Evolutionary conservation across 306 rosid species (phyloP), one percentile per base, ranked within the genome.

Genomic region (Ceratonia siliqua): DNA sequence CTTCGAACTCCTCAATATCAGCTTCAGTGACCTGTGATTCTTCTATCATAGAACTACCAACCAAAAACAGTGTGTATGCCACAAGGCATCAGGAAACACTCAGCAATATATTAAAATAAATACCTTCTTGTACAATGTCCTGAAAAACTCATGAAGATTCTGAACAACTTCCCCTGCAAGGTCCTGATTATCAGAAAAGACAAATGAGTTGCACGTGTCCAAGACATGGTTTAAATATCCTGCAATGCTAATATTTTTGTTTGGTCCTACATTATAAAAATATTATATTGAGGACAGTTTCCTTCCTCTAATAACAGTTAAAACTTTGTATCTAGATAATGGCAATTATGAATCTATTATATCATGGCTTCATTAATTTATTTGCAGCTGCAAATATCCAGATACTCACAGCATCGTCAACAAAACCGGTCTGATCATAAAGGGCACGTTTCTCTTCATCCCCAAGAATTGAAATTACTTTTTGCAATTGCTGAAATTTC

Each of bases 401-500:
- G 28, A 68, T 33, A 78, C 98, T 88, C 56, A 90, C 96, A 9
- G 87, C 96, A 66, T 87, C 92, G 43, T 90, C 91, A 48, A 84
- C 48, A 65, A 89, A 89, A 30, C 94, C 92, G 57, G 91, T 87
- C 87, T 90, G 85, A 73, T 89, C 94, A 88, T 90, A 90, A 30
- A 88, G 58, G 14, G 87, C 87, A 20, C 96, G 87, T 36, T 88
- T 92, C 70, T 92, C 90, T 79, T 82, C 90, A 79, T 89, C 96
- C 48, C 96, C 93, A 17, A 89, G 93, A 79, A 92, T 88, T 2
- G 89, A 86, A 22, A 89, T 86, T 63, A 89, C 87, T n/a, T 86
- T 85, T 68, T 89, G 97, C 82, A 90, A 49, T 76, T 90, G 96
- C 82, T 90, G 96, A 81, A 92, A 90, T 70, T 90, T 92, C 68